These are phyloP conservation scores for Aphanocladium album DNA, from an alignment of 2,329 filamentous ascomycete species.

Conservation along the genomic window DNA sequence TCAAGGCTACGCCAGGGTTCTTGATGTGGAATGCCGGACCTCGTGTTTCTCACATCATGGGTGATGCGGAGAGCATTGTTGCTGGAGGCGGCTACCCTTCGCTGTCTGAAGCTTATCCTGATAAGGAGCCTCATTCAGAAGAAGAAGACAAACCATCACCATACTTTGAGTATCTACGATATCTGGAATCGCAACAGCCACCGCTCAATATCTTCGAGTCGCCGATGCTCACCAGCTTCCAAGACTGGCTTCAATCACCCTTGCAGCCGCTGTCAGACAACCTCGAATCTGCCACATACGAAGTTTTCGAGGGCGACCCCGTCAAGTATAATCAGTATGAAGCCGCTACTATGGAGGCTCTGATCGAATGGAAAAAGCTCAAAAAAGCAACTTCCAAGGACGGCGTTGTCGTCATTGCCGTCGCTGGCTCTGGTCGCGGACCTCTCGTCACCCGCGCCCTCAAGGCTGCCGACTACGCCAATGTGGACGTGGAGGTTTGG, in stretches of 20 bases:
- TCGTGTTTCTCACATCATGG: constrained; percentile 28
- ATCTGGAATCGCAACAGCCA: constrained; percentile 78
- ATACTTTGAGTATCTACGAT: constrained; percentile 74
- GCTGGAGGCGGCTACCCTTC: constrained; percentile 53
- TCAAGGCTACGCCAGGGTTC: constrained; percentile 59
- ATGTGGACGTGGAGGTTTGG: constrained; percentile 78
- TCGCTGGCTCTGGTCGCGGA: constrained; percentile 88
- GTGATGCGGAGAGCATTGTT: constrained; percentile 4
- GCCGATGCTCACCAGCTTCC: constrained; percentile 54
- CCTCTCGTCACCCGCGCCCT: constrained; percentile 86
- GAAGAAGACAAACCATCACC: constrained; percentile 32
- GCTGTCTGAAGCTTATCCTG: constrained; percentile 58
- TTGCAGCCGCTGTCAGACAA: constrained; percentile 94
- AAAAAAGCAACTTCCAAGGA: constrained; percentile 66
- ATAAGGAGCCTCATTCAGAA: constrained; percentile 12
- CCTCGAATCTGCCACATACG: constrained; percentile 93
- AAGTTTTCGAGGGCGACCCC: constrained; percentile 96
- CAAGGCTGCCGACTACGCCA: constrained; percentile 69
- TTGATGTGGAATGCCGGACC: constrained; percentile 59
- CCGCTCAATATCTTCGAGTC: constrained; percentile 49
- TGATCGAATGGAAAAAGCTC: constrained; percentile 71
- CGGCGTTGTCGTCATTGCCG: constrained; percentile 75
- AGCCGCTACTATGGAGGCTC: constrained; percentile 70
- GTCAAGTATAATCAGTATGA: constrained; percentile 98
- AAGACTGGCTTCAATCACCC: constrained; percentile 94